Percentiles rank a stretch among this genome's conserved stretches.
Conservation (phyloP, 805 yeast species). For the Yarrowia bubula region DNA sequence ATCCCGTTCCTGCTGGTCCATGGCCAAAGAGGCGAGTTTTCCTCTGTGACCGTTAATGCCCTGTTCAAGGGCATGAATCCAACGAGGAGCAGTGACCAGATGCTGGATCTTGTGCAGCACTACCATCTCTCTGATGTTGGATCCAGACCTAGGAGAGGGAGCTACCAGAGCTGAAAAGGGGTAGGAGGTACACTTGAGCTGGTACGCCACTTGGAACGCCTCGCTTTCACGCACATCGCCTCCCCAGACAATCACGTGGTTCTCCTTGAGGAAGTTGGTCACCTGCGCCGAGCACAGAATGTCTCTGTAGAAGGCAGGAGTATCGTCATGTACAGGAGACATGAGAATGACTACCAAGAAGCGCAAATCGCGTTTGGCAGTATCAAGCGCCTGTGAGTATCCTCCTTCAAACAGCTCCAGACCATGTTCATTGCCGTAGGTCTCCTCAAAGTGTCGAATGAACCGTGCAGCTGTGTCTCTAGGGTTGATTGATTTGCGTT, state of each 20-base stretch:
- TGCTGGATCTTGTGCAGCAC: slow-evolving; percentile 67
- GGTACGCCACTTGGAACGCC: slow-evolving; percentile 76
- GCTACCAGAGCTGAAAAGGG: slow-evolving; percentile 83
- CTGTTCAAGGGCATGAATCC: slow-evolving; percentile 45
- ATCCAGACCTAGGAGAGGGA: slow-evolving; percentile 48
- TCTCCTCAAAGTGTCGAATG: slow-evolving; percentile 52
- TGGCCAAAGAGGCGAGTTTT: slow-evolving; percentile 56
- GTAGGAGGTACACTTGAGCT: slow-evolving; percentile 64
- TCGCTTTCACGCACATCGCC: slow-evolving; percentile 82
- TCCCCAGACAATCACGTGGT: slow-evolving; percentile 74
- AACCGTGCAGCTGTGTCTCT: slow-evolving; percentile 53
- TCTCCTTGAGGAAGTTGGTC: slow-evolving; percentile 47
- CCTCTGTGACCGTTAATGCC: slow-evolving; percentile 43
- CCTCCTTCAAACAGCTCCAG: slow-evolving; percentile 54
- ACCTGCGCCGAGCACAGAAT: slow-evolving; percentile 52
- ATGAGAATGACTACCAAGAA: slow-evolving; percentile 74
- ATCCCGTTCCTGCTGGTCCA: slow-evolving; percentile 61
- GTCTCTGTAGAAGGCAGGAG: slow-evolving; percentile 50
- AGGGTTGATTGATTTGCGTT: slow-evolving; percentile 48
- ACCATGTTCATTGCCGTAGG: slow-evolving; percentile 34
- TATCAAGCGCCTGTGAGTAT: slow-evolving; percentile 70
- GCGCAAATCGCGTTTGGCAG: slow-evolving; percentile 61
- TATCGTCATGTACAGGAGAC: slow-evolving; percentile 66
- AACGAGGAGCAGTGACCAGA: slow-evolving; percentile 39
- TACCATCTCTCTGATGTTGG: slow-evolving; percentile 52